Percentiles rank a stretch among this genome's conserved stretches.
phyloP scores from a whole-genome alignment of 352 stramenopile species.

The Phytophthora capsici region DNA sequence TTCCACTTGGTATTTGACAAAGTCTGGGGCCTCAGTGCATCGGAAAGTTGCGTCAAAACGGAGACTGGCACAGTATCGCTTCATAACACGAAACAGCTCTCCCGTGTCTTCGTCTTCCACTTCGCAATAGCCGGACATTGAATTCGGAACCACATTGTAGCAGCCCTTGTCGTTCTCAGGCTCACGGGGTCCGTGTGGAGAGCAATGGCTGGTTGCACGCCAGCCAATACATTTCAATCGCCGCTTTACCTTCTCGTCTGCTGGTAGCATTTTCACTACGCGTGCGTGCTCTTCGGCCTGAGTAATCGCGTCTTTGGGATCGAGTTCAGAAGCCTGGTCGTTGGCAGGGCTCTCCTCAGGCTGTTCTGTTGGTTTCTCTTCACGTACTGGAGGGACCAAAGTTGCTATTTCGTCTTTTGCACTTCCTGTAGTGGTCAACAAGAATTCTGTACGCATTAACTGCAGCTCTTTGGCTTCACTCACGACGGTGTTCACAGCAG shows the following conservation, averaged over 20 bases:
- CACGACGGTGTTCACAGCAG: slow-evolving; percentile 4
- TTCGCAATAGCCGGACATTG: slow-evolving; percentile 23
- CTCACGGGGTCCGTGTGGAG: slow-evolving; percentile 22
- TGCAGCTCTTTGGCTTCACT: slow-evolving; percentile 20
- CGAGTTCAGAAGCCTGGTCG: not conserved
- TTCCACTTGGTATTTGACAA: slow-evolving; percentile 42
- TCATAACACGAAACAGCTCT: slow-evolving; percentile 40
- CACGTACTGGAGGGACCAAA: slow-evolving; percentile 9
- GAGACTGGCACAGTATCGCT: slow-evolving; percentile 37
- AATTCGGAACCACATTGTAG: slow-evolving; percentile 22
- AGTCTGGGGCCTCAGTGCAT: slow-evolving; percentile 45
- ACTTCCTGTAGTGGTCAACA: slow-evolving; percentile 11
- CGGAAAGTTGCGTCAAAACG: slow-evolving; percentile 41
- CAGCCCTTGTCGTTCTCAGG: slow-evolving; percentile 27
- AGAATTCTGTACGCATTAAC: slow-evolving; percentile 15
- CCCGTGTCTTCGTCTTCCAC: slow-evolving; percentile 36
- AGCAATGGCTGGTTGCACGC: slow-evolving; percentile 21
- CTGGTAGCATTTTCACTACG: slow-evolving; percentile 24
- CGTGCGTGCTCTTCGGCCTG: slow-evolving; percentile 22
- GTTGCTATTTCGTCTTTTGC: slow-evolving; percentile 1
- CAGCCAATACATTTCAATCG: slow-evolving; percentile 29
- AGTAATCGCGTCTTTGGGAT: slow-evolving; percentile 1
- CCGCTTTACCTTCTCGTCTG: slow-evolving; percentile 18
- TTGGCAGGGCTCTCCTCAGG: not conserved
- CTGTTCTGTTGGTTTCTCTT: slow-evolving; percentile 8